phyloP scores from a whole-genome alignment of 768 basidiomycete species.

The Sistotremastrum suecicum region DNA sequence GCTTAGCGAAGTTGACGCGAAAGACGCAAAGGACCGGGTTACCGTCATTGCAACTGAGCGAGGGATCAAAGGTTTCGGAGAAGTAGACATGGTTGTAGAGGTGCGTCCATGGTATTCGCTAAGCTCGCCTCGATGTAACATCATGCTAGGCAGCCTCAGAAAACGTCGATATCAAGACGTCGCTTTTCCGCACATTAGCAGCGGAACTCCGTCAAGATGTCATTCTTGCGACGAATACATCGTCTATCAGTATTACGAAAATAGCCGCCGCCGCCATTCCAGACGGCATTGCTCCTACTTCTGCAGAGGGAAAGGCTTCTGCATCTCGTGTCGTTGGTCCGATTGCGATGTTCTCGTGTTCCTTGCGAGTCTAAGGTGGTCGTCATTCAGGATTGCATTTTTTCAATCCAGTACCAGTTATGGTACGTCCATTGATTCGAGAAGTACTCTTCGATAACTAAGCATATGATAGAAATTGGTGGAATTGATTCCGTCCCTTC shows the following conservation, averaged over 20 bases:
- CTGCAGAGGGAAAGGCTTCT: conserved; percentile 44
- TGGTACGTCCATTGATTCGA: conserved; percentile 36
- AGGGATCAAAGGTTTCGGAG: conserved; percentile 45
- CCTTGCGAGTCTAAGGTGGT: neutral
- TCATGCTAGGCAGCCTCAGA: conserved; percentile 69
- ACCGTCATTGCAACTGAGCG: conserved; percentile 34
- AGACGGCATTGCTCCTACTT: conserved; percentile 38
- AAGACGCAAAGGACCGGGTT: conserved; percentile 58
- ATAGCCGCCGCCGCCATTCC: conserved; percentile 73
- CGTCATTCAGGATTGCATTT: conserved; percentile 60
- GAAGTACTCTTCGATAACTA: neutral
- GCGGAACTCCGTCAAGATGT: conserved; percentile 53
- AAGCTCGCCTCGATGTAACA: neutral
- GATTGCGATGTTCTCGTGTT: neutral
- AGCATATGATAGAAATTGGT: conserved; percentile 59
- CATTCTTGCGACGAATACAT: conserved; percentile 87
- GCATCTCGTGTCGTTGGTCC: conserved; percentile 72
- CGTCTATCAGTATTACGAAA: conserved; percentile 89
- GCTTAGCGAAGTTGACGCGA: conserved; percentile 52
- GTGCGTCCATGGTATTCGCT: conserved; percentile 22
- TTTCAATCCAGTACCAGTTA: conserved; percentile 95
- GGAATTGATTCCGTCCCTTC: conserved; percentile 87
- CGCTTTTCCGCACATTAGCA: conserved; percentile 60
- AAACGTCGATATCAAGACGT: conserved; percentile 59
- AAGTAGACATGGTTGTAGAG: conserved; percentile 88